Base-by-base conservation (phyloP, 257 asterid species). In the Solanum arcanum region DNA sequence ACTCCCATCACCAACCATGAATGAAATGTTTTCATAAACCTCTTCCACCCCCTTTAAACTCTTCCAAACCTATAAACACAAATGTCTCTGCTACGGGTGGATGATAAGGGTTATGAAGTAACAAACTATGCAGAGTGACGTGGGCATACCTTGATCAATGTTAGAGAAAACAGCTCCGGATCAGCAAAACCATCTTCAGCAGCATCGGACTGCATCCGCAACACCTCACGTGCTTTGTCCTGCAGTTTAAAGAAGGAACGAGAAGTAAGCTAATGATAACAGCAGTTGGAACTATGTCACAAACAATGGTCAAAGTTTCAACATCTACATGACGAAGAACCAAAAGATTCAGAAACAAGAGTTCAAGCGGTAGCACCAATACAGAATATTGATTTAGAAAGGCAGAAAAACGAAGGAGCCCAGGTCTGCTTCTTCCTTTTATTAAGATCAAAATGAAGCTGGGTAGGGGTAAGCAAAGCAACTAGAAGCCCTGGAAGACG, bases 181-280 rank as follows among this genome's bases (percentile, higher is more conserved):
- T 97, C 98, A 21, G 84, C 83, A 91, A 94, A 95, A 52, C 95
- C 95, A 91, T 97, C 99, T 25, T 89, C 92, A 7, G 90, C 88
- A 21, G 93, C 95, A 89, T 39, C 9, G 42, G 42, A 39, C 42
- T 39, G 42, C 42, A 39, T 85, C 84, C 98, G 98, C 56, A 92
- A 90, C 77, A 95, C 95, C 90, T 95, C 94, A 69, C 99, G 92
- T 87, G 96, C 94, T 88, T 95, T 94, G 44, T 93, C 98, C 98
- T 97, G 94, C 12, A 70, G 68, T 86, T 72, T 72, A 3, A 35
- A 8, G 44, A 31, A 39, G 83, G 78, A 12, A 64, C n/a, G 3
- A 1, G 3, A 3, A 6, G 21, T 35, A 35, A 3, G 47, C 78
- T 35, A 16, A 15, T 0, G 47, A 35, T 16, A 72, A 33, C 39